Conservation (phyloP, 2,329 filamentous ascomycete species). For the Mariannaea sp. region DNA sequence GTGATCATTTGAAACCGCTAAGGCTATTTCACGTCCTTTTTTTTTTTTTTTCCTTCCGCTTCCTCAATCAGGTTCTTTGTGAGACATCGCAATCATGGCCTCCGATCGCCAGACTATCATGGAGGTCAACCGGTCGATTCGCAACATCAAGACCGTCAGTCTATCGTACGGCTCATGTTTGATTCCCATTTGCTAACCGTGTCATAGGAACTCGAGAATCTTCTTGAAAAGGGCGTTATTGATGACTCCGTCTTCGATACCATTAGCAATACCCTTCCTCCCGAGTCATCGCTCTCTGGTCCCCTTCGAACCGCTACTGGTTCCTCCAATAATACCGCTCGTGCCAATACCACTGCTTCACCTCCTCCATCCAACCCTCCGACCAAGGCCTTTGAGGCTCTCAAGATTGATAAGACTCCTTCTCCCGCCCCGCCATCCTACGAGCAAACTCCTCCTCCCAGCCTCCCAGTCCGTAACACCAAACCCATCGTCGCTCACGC, state of each 20-base stretch:
- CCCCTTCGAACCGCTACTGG: constrained; percentile 49
- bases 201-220: constrained; percentile 82
- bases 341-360: constrained; percentile 36
- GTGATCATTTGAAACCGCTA: background rate
- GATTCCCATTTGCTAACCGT: constrained; percentile 13
- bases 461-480: constrained; percentile 47
- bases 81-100: constrained; percentile 45
- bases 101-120: constrained; percentile 63
- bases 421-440: constrained; percentile 57
- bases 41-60: too few relatives aligned
- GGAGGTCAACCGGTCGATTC: constrained; percentile 81
- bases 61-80: background rate
- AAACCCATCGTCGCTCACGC: constrained; percentile 72
- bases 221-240: constrained; percentile 82
- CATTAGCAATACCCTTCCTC: constrained; percentile 75
- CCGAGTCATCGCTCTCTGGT: constrained; percentile 65
- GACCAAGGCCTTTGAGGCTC: constrained; percentile 49
- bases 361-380: constrained; percentile 40
- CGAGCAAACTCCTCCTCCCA: constrained; percentile 51
- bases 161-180: background rate
- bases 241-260: constrained; percentile 74
- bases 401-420: constrained; percentile 43
- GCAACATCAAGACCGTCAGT: constrained; percentile 80
- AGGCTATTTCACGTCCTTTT: background rate
- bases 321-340: constrained; percentile 39